Conservation (phyloP, 495 filamentous ascomycete species). For the Penicillium coprophilum region DNA sequence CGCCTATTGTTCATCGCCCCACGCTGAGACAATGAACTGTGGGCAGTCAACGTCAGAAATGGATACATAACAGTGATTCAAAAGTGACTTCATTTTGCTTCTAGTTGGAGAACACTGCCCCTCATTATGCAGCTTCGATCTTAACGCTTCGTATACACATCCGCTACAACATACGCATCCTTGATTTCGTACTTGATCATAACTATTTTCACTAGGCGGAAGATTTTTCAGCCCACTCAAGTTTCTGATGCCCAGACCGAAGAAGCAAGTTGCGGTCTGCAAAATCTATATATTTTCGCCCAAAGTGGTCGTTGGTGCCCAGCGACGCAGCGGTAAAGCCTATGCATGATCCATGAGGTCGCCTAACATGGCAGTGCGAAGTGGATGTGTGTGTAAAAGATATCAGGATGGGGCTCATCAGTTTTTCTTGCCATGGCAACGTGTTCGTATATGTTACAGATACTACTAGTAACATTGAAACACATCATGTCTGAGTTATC, state of each 20-base stretch:
- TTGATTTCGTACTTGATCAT: not conserved
- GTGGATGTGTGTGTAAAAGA: slow-evolving; percentile 18
- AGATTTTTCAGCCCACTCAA: slow-evolving; percentile 1
- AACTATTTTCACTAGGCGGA: slow-evolving; percentile 14
- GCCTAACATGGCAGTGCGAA: slow-evolving; percentile 33
- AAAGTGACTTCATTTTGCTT: slow-evolving; percentile 1
- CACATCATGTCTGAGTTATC: slow-evolving; percentile 8
- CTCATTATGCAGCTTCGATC: slow-evolving; percentile 9
- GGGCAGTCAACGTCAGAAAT: slow-evolving; percentile 1
- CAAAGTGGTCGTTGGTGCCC: slow-evolving; percentile 42
- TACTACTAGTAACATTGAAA: not conserved
- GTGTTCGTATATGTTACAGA: slow-evolving; percentile 17
- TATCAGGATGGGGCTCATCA: slow-evolving; percentile 15
- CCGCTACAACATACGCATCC: not conserved
- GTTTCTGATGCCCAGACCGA: slow-evolving; percentile 3
- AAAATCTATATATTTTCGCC: slow-evolving; percentile 23
- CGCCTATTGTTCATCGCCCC: slow-evolving; percentile 9
- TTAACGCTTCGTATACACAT: slow-evolving; percentile 3
- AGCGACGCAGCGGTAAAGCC: slow-evolving; percentile 43
- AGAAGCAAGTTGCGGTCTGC: slow-evolving; percentile 42
- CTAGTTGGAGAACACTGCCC: slow-evolving; percentile 4
- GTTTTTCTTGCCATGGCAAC: slow-evolving; percentile 32
- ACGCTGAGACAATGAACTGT: slow-evolving; percentile 5
- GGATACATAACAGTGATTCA: slow-evolving; percentile 1
- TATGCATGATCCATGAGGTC: slow-evolving; percentile 33